Evolutionary conservation across 148 eudicot genomes (phyloP).

Genomic region (Fagopyrum esculentum): DNA sequence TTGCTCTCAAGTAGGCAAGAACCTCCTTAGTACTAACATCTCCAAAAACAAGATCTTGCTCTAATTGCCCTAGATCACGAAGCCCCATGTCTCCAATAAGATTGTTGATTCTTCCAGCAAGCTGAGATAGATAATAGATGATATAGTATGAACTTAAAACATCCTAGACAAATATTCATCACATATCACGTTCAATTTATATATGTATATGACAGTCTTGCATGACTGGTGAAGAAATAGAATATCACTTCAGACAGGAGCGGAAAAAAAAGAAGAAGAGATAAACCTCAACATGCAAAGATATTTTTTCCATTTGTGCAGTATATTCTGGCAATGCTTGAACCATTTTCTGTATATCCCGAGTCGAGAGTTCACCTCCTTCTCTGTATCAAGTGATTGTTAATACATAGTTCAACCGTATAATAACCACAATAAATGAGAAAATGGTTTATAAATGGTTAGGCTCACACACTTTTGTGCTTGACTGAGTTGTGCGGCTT

Average conservation of each 20-base stretch:
- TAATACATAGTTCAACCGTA: not conserved
- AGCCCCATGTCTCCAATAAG: constrained; percentile 67
- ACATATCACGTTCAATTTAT: not conserved
- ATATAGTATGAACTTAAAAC: not conserved
- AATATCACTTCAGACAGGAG: not conserved
- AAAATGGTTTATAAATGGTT: not conserved
- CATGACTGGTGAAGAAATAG: not conserved
- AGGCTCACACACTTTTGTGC: constrained; percentile 39
- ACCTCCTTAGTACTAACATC: constrained; percentile 92
- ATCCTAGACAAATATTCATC: not conserved
- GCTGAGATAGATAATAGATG: constrained; percentile 29
- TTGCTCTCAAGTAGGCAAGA: constrained; percentile 56
- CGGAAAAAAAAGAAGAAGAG: not conserved
- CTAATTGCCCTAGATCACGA: constrained; percentile 92
- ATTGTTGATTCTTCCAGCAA: constrained; percentile 85
- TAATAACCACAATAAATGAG: not conserved
- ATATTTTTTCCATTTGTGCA: constrained; percentile 79
- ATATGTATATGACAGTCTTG: not conserved
- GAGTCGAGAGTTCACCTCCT: constrained; percentile 75
- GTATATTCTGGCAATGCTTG: constrained; percentile 94
- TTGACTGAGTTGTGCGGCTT: constrained; percentile 92
- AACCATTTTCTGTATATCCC: constrained; percentile 96
- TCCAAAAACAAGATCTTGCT: constrained; percentile 98
- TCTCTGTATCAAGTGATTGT: constrained; percentile 41
- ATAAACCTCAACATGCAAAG: constrained; percentile 84